A percentile compares a stretch with the other conserved stretches of the same genome.
These are phyloP conservation scores for Ceratobasidium sp. DNA, from an alignment of 1,284 basidiomycete genomes.

Conservation along the genomic window DNA sequence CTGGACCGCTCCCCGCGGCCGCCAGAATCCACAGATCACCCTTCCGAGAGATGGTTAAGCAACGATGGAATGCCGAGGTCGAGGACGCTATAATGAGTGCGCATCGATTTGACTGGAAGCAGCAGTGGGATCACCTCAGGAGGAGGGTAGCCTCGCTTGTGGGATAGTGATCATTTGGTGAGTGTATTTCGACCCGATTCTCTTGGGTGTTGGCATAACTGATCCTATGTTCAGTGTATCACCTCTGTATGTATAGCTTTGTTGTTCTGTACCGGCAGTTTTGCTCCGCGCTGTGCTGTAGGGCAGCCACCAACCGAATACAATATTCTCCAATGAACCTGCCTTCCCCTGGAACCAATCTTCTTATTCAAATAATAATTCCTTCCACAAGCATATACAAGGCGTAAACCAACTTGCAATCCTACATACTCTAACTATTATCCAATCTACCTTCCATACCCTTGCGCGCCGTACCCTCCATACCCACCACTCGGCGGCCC, in stretches of 20 bases:
- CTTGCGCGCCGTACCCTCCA: constrained; percentile 33
- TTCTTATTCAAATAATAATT: constrained; percentile 4
- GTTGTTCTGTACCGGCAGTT: no score
- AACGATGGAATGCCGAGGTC: constrained; percentile 38
- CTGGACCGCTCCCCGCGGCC: constrained; percentile 27
- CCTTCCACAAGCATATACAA: background rate
- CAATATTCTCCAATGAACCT: no score
- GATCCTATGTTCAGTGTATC: background rate
- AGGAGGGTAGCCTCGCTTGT: constrained; percentile 27
- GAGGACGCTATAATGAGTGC: constrained; percentile 24
- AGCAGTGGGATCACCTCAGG: constrained; percentile 36
- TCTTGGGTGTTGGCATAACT: background rate
- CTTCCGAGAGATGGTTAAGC: constrained; percentile 32
- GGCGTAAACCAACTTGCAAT: background rate
- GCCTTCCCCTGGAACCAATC: no score
- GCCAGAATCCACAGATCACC: constrained; percentile 35
- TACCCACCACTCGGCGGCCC: constrained; percentile 4
- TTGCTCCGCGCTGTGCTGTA: no score
- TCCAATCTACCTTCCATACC: constrained; percentile 22
- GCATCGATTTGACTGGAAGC: constrained; percentile 40
- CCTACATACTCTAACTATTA: background rate
- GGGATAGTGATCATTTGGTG: background rate
- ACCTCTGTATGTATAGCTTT: background rate
- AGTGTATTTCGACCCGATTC: background rate
- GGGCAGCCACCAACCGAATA: no score